Evolutionary conservation across 768 basidiomycete genomes (phyloP).

Genomic region (Leccinum rimulosum): DNA sequence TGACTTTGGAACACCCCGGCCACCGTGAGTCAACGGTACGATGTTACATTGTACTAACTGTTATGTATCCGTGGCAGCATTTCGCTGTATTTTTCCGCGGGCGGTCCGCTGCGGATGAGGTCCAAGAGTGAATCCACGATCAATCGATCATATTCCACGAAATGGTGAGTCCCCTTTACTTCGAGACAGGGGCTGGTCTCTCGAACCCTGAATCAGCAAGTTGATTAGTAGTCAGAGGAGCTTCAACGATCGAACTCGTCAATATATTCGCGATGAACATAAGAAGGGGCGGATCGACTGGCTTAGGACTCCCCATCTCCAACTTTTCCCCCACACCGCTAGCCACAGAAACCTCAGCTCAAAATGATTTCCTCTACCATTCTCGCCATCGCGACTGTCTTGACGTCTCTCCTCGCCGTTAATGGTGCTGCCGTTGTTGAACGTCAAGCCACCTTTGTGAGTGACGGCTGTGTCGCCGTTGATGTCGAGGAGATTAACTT

Average conservation of each 20-base stretch:
- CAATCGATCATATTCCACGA: slow-evolving; percentile 1
- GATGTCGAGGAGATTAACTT: not conserved
- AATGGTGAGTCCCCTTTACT: not conserved
- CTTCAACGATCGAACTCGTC: not conserved
- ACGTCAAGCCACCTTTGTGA: slow-evolving; percentile 18
- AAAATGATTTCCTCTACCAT: slow-evolving; percentile 15
- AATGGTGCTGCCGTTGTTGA: slow-evolving; percentile 17
- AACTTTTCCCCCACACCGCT: not conserved
- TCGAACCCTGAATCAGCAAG: not conserved
- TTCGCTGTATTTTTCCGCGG: not conserved
- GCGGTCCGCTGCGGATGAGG: not conserved
- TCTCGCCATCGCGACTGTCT: not conserved
- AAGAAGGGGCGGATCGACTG: not conserved
- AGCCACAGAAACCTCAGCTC: accelerated
- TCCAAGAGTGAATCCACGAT: not conserved
- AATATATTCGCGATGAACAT: slow-evolving; percentile 10
- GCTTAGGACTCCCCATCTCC: not conserved
- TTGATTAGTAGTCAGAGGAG: not conserved
- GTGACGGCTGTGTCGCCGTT: not conserved
- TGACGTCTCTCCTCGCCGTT: slow-evolving; percentile 14
- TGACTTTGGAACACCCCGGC: not conserved
- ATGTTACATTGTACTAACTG: not conserved
- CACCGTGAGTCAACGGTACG: not conserved
- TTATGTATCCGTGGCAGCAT: not conserved
- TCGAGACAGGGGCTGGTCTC: slow-evolving; percentile 5